These are phyloP conservation scores for Ceratocystis colombiana DNA, from an alignment of 2,329 filamentous ascomycete species.

Conservation along the genomic window DNA sequence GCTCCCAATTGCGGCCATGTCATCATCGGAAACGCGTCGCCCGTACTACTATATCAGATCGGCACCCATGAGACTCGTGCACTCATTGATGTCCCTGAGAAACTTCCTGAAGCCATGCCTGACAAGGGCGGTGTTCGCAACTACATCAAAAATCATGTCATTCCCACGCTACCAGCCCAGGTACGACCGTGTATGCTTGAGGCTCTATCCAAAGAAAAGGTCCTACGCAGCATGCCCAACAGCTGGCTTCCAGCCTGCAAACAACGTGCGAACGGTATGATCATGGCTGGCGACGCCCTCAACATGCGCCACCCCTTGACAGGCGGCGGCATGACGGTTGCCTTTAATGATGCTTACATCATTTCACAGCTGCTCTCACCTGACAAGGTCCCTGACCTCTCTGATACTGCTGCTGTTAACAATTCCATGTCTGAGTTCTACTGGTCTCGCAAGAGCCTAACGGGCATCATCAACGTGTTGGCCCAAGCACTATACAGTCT, in stretches of 20 bases:
- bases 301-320: conserved; percentile 99
- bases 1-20: conserved; percentile 73
- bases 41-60: conserved; percentile 92
- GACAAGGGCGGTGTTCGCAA: conserved; percentile 72
- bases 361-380: conserved; percentile 66
- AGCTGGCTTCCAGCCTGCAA: conserved; percentile 72
- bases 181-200: conserved; percentile 63
- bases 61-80: conserved; percentile 87
- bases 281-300: conserved; percentile 85
- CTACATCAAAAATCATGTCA: conserved; percentile 68
- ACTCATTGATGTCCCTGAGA: conserved; percentile 75
- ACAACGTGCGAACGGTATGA: conserved; percentile 51
- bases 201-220: conserved; percentile 66
- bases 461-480: conserved; percentile 92
- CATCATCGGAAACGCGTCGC: conserved; percentile 63
- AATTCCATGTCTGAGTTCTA: conserved; percentile 66
- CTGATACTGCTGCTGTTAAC: conserved; percentile 55
- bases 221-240: conserved; percentile 85
- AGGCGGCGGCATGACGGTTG: conserved; percentile 95
- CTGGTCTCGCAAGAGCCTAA: conserved; percentile 73
- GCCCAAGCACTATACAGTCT: conserved; percentile 85
- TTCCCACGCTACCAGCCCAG: conserved; percentile 63
- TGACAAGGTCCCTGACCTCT: conserved; percentile 55
- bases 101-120: conserved; percentile 60
- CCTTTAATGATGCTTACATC: conserved; percentile 80